Conservation (phyloP, 495 filamentous ascomycete species). For the Penicillium diatomitis region DNA sequence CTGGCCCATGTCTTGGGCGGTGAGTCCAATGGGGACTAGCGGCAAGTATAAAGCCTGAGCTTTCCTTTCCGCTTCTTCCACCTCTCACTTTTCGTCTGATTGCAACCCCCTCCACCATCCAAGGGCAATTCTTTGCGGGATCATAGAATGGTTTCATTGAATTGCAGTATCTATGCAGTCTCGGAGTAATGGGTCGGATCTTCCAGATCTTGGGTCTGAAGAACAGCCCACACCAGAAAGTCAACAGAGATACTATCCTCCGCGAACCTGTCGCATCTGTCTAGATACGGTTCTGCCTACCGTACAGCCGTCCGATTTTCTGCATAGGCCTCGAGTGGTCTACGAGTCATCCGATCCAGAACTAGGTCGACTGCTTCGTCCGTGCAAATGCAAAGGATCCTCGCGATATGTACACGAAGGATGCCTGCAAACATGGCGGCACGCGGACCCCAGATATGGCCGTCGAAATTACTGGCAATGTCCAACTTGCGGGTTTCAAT, state of each 20-base stretch:
- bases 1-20: constrained; percentile 20
- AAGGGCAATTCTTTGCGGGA: background rate
- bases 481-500: constrained; percentile 79
- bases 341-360: constrained; percentile 70
- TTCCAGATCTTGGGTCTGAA: constrained; percentile 3
- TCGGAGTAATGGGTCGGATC: constrained; percentile 9
- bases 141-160: background rate
- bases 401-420: constrained; percentile 91
- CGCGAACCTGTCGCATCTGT: constrained; percentile 85
- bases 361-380: constrained; percentile 73
- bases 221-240: constrained; percentile 2
- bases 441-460: constrained; percentile 57
- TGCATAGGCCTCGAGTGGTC: constrained; percentile 54
- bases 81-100: constrained; percentile 1
- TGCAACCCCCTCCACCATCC: background rate
- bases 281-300: constrained; percentile 76
- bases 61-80: constrained; percentile 1
- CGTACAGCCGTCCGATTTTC: constrained; percentile 55
- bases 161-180: constrained; percentile 3
- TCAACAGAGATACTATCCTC: constrained; percentile 44
- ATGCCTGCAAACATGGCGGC: constrained; percentile 83
- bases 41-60: background rate
- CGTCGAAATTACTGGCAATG: constrained; percentile 74
- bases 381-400: constrained; percentile 87
- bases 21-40: constrained; percentile 17